Base-by-base conservation (phyloP, 441 rosid genomes). In the Eruca vesicaria region DNA sequence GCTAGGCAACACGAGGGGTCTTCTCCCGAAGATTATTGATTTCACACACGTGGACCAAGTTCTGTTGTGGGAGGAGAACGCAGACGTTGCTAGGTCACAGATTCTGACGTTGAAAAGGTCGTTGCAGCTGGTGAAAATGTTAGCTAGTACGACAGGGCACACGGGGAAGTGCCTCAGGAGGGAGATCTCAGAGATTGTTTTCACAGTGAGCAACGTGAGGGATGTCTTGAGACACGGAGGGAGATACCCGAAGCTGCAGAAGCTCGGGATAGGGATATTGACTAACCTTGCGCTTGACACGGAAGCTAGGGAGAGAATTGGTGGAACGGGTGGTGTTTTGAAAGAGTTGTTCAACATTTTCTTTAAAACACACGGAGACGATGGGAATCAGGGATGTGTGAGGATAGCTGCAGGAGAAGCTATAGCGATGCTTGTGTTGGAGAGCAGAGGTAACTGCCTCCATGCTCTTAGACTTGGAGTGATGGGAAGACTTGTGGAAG, bases 1-100 rank as follows among this genome's bases (percentile, higher is more conserved):
- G 82, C 90, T 95, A 8, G 99, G 98, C 18, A 95, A 91, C 71
- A 89, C 97, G 10, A 87, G 95, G 73, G 99, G 97, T 12, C 96
- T 95, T 32, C 83, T 95, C 0, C 96, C 97, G 0, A 93, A 93
- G 73, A 87, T 95, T 65, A 83, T 93, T 71, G 98, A 93, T 71
- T 90, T 93, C 96, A 89, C 43, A 79, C 84, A 1, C 90, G 79
- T 15, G 91, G 84, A 73, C 70, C 69, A 64, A 14, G 98, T 90
- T 80, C 33, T 86, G 45, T 60, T 88, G 82, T 90, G 78, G 74
- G 87, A 91, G 59, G 83, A 82, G 31, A 72, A 79, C 59, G 57
- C 69, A 10, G 76, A 71, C 3, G 79, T 73, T 21, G 69, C 89
- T 33, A 59, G 74, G 38, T 86, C 93, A 10, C 96, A 82, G 68